Conservation (phyloP, 1,284 basidiomycete species). For the Pholiota adiposa region DNA sequence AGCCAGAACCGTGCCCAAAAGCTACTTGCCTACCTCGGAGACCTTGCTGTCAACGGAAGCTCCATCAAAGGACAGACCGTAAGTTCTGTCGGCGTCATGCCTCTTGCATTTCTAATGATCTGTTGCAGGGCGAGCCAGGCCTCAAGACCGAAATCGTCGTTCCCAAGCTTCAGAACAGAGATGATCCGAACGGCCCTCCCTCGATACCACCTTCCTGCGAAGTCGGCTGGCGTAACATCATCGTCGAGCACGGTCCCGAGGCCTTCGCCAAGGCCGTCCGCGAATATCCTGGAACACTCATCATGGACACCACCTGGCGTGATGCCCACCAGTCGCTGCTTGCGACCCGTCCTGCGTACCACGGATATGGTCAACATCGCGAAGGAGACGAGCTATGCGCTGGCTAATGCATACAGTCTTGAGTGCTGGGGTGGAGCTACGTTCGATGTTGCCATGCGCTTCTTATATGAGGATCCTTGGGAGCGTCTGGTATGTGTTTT, state of each 20-base stretch:
- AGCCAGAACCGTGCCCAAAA: slow-evolving; percentile 99
- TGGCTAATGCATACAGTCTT: slow-evolving; percentile 95
- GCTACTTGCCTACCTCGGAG: slow-evolving; percentile 94
- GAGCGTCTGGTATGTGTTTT: slow-evolving; percentile 81
- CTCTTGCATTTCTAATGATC: slow-evolving; percentile 4
- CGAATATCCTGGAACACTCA: slow-evolving; percentile 92
- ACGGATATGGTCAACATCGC: slow-evolving; percentile 99
- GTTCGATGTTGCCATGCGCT: slow-evolving; percentile 99
- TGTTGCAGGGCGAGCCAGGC: slow-evolving; percentile 86
- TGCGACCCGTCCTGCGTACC: slow-evolving; percentile 94
- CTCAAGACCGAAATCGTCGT: slow-evolving; percentile 89
- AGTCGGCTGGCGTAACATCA: slow-evolving; percentile 97
- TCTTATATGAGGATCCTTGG: slow-evolving; percentile 99
- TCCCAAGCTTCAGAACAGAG: slow-evolving; percentile 81
- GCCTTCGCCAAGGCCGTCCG: slow-evolving; percentile 99
- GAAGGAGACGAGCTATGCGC: slow-evolving; percentile 94
- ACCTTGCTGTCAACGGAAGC: slow-evolving; percentile 97
- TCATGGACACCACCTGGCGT: slow-evolving; percentile 99
- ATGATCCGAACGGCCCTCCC: slow-evolving; percentile 74
- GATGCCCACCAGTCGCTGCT: slow-evolving; percentile 99
- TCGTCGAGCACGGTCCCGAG: slow-evolving; percentile 97
- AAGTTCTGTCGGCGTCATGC: slow-evolving; percentile 19
- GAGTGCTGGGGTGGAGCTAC: slow-evolving; percentile 99
- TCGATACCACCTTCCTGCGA: slow-evolving; percentile 87
- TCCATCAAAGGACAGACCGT: slow-evolving; percentile 90